Base-by-base conservation (phyloP, 257 asterid species). In the Lantana camara region DNA sequence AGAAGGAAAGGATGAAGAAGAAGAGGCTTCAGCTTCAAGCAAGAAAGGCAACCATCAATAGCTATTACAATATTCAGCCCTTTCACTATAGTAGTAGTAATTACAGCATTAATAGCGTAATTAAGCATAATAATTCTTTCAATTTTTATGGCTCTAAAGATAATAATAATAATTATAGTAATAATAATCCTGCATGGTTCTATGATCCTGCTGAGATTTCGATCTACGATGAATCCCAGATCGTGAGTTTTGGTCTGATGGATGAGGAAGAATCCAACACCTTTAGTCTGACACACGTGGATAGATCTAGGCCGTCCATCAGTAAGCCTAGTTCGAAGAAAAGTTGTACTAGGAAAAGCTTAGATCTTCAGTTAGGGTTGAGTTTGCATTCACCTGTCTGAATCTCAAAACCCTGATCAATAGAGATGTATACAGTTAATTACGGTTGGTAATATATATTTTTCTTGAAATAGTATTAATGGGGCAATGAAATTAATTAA, bases 1-100 rank as follows among this genome's bases (percentile, higher is more conserved):
- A 92, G 66, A 91, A 88, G 82, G 98, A 92, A 57, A 89, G 98
- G 54, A 50, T 89, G 95, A 87, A 73, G 90, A 88, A 86, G 15
- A 91, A 91, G 46, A 84, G 80, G 76, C 38, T 86, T 23, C 96
- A 86, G 51, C 82, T 88, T 64, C 96, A 88, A 81, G 95, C 84
- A 79, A 88, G 90, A 70, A 86, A 80, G 68, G 91, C 90, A 9
- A 85, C 73, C 71, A 65, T 85, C 58, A 83, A 73, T 66, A 79
- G 77, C 63, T 88, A 78, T 35, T 35, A 35, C 40, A 35, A 35
- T 53, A 83, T 86, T 62, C 96, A 88, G 17, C 97, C 91, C 9
- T 72, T 78, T 54, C 63, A 75, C 34, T 29, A 63, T 50, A 66
- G 17, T 27, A 66, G 21, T 34, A 35, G 1, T 35, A 2, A 35